A percentile compares a stretch with the other conserved stretches of the same genome.
Evolutionary conservation across 2,329 filamentous ascomycete species (phyloP).

Genomic region (Fonsecaea nubica): DNA sequence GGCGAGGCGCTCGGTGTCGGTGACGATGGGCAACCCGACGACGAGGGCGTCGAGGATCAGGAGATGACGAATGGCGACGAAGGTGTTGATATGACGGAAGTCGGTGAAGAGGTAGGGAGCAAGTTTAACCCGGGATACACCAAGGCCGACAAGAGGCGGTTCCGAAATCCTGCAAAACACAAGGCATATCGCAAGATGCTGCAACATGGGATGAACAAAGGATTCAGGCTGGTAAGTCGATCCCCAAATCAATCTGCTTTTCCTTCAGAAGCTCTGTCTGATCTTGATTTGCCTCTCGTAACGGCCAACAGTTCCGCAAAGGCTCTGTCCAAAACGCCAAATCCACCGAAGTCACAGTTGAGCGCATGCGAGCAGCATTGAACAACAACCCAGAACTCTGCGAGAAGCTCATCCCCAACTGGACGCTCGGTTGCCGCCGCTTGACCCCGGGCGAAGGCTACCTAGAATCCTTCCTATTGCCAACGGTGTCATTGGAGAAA

Average conservation of each 20-base stretch:
- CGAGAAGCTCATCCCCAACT: slow-evolving; percentile 40
- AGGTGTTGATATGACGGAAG: slow-evolving; percentile 32
- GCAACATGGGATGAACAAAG: slow-evolving; percentile 35
- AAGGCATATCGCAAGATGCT: slow-evolving; percentile 48
- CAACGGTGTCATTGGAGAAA: slow-evolving; percentile 46
- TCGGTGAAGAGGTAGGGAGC: slow-evolving; percentile 34
- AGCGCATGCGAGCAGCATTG: slow-evolving; percentile 31
- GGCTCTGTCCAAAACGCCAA: slow-evolving; percentile 34
- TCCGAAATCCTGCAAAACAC: slow-evolving; percentile 43
- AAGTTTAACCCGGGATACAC: slow-evolving; percentile 39
- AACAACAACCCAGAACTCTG: slow-evolving; percentile 38
- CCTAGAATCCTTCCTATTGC: slow-evolving; percentile 54
- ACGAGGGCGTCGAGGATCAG: slow-evolving; percentile 27
- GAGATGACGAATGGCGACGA: slow-evolving; percentile 26
- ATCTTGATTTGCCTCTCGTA: not conserved
- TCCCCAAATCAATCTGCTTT: not conserved
- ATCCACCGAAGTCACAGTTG: slow-evolving; percentile 26
- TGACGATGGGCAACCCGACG: slow-evolving; percentile 36
- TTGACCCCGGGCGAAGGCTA: slow-evolving; percentile 60
- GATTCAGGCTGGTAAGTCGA: slow-evolving; percentile 30
- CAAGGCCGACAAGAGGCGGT: slow-evolving; percentile 44
- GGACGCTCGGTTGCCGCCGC: slow-evolving; percentile 53
- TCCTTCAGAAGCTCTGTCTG: not conserved
- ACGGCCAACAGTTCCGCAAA: slow-evolving; percentile 30
- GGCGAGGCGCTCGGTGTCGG: slow-evolving; percentile 38